phyloP scores from a whole-genome alignment of 2,329 filamentous ascomycete genomes.

The Piedraia hortae region DNA sequence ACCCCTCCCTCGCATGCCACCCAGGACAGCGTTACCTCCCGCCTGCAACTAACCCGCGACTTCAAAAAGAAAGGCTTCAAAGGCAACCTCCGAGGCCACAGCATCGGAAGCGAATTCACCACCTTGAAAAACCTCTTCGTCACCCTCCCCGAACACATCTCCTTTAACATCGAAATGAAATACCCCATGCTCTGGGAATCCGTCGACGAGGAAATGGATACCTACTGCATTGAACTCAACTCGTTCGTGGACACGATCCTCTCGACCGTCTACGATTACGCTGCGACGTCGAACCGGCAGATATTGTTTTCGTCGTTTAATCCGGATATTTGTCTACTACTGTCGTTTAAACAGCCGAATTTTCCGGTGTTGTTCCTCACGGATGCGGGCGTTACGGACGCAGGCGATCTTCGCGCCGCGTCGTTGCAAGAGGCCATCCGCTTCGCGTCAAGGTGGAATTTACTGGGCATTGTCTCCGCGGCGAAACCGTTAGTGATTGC shows the following conservation, averaged over 20 bases:
- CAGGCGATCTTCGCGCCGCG: slow-evolving; percentile 70
- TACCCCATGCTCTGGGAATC: slow-evolving; percentile 95
- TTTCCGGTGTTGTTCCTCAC: slow-evolving; percentile 89
- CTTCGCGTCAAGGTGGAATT: slow-evolving; percentile 82
- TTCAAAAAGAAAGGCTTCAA: slow-evolving; percentile 92
- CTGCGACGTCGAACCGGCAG: slow-evolving; percentile 54
- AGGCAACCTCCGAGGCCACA: slow-evolving; percentile 74
- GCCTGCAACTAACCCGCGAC: slow-evolving; percentile 91
- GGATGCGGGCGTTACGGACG: slow-evolving; percentile 54
- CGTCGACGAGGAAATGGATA: slow-evolving; percentile 89
- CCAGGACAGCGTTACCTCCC: slow-evolving; percentile 33
- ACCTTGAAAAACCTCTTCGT: slow-evolving; percentile 83
- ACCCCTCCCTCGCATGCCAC: too few species aligned
- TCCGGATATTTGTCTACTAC: slow-evolving; percentile 77
- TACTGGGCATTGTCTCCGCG: slow-evolving; percentile 73
- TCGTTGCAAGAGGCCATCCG: slow-evolving; percentile 87
- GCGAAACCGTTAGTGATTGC: slow-evolving; percentile 72
- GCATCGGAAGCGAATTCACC: slow-evolving; percentile 87
- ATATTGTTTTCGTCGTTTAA: slow-evolving; percentile 96
- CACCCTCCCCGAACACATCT: slow-evolving; percentile 52
- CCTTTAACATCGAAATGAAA: slow-evolving; percentile 98
- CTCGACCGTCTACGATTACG: slow-evolving; percentile 78
- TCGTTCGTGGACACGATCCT: slow-evolving; percentile 88
- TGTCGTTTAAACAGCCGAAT: slow-evolving; percentile 90
- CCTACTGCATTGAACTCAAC: slow-evolving; percentile 84